A percentile compares a stretch with the other conserved stretches of the same genome.
Conservation (phyloP, 2,329 filamentous ascomycete genomes). For the Penicillium crustosum region DNA sequence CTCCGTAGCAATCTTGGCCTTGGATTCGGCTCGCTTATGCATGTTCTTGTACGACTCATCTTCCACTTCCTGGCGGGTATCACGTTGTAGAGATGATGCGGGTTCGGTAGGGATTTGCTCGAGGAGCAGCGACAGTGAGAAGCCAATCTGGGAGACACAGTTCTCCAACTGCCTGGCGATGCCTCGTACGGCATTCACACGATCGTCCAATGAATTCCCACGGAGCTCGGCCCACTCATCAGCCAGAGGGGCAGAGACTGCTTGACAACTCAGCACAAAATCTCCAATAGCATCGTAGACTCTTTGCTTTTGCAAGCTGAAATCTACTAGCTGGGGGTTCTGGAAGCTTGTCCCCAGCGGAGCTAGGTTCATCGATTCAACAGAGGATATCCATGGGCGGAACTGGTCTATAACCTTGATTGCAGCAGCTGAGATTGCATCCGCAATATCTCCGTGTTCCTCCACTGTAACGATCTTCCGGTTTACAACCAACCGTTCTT, state of each 20-base stretch:
- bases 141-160: constrained; percentile 82
- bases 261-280: constrained; percentile 81
- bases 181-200: constrained; percentile 74
- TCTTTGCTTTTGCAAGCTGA: constrained; percentile 86
- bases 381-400: constrained; percentile 81
- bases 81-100: constrained; percentile 50
- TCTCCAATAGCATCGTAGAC: constrained; percentile 93
- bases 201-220: constrained; percentile 83
- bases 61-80: constrained; percentile 34
- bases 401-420: constrained; percentile 83
- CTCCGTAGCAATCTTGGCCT: constrained; percentile 38
- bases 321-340: constrained; percentile 82
- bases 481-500: constrained; percentile 73
- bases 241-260: constrained; percentile 83
- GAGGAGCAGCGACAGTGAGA: constrained; percentile 81
- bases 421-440: constrained; percentile 75
- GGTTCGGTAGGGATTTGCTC: constrained; percentile 66
- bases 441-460: constrained; percentile 76
- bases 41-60: constrained; percentile 24
- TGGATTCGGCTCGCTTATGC: constrained; percentile 36
- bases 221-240: constrained; percentile 96
- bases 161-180: constrained; percentile 80
- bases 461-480: constrained; percentile 80
- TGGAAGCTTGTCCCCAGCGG: constrained; percentile 75
- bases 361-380: constrained; percentile 89